Percentiles rank a stretch among this genome's conserved stretches.
These are phyloP conservation scores for Grigorovia jiainica DNA, from an alignment of 805 yeast genomes.

Conservation along the genomic window DNA sequence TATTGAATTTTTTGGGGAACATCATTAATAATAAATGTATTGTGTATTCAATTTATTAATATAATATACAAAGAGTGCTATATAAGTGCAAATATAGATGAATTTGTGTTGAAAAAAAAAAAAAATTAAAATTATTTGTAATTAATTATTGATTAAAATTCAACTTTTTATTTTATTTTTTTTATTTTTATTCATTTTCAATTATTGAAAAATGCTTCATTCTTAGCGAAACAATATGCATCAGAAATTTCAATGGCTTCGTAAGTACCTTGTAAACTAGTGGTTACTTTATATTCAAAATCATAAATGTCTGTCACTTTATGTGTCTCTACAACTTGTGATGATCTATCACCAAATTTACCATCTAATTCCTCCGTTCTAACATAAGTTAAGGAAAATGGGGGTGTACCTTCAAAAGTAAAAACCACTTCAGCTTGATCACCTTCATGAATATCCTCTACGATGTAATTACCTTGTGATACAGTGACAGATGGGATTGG, in stretches of 20 bases:
- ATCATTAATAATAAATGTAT: slow-evolving; percentile 4
- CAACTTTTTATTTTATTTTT: neutral
- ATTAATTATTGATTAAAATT: no score
- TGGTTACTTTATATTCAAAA: slow-evolving; percentile 58
- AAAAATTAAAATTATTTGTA: no score
- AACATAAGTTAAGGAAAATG: slow-evolving; percentile 77
- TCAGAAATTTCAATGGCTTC: slow-evolving; percentile 89
- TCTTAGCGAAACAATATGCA: slow-evolving; percentile 56
- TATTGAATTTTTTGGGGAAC: slow-evolving; percentile 8
- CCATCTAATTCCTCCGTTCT: slow-evolving; percentile 48
- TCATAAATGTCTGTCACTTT: slow-evolving; percentile 54
- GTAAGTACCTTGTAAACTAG: slow-evolving; percentile 85
- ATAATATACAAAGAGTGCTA: neutral
- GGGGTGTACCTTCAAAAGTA: slow-evolving; percentile 80
- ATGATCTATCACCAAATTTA: slow-evolving; percentile 36
- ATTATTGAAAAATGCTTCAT: slow-evolving; percentile 27
- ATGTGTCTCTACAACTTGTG: slow-evolving; percentile 51
- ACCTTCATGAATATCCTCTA: slow-evolving; percentile 87
- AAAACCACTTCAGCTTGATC: slow-evolving; percentile 85
- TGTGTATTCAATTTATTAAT: neutral
- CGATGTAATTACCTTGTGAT: slow-evolving; percentile 62
- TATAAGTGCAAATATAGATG: neutral
- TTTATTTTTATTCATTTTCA: slow-evolving; percentile 2
- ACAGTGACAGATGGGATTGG: slow-evolving; percentile 75
- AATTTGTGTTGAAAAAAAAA: no score